Conservation (phyloP, 257 asterid species). For the Ehretia macrophylla region DNA sequence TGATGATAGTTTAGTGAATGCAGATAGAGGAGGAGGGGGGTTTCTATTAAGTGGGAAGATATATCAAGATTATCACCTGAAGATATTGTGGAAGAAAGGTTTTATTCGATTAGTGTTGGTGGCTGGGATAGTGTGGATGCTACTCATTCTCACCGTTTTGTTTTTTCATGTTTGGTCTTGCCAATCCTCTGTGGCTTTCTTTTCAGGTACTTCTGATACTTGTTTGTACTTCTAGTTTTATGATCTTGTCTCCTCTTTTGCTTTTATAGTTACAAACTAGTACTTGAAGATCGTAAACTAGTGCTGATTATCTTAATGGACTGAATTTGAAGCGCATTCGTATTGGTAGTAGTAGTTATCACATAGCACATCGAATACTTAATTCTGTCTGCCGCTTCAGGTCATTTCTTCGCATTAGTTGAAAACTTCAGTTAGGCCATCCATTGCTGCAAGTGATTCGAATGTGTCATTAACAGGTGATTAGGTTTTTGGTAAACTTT, state of each 20-base stretch:
- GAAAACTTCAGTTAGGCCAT: too few species aligned
- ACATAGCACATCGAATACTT: too few species aligned
- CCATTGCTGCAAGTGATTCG: too few species aligned
- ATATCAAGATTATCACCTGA: constrained; percentile 29
- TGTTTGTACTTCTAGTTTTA: background rate
- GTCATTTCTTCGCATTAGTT: too few species aligned
- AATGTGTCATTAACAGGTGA: too few species aligned
- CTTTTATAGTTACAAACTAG: background rate
- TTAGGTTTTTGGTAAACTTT: too few species aligned
- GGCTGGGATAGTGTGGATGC: constrained; percentile 44
- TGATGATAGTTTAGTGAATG: constrained; percentile 8
- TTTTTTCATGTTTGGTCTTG: constrained; percentile 48
- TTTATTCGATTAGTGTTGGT: constrained; percentile 37
- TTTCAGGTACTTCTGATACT: constrained; percentile 27
- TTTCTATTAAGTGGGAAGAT: constrained; percentile 24
- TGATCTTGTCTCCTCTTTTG: background rate
- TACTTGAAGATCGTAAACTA: too few species aligned
- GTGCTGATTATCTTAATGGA: too few species aligned
- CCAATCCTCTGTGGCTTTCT: constrained; percentile 39
- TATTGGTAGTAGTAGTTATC: too few species aligned
- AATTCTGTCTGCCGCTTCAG: too few species aligned
- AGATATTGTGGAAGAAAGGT: constrained; percentile 43
- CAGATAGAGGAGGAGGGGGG: constrained; percentile 20
- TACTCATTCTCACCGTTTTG: constrained; percentile 32
- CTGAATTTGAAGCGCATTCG: too few species aligned